phyloP scores from a whole-genome alignment of 768 basidiomycete species.

The Termitomyces sp. region DNA sequence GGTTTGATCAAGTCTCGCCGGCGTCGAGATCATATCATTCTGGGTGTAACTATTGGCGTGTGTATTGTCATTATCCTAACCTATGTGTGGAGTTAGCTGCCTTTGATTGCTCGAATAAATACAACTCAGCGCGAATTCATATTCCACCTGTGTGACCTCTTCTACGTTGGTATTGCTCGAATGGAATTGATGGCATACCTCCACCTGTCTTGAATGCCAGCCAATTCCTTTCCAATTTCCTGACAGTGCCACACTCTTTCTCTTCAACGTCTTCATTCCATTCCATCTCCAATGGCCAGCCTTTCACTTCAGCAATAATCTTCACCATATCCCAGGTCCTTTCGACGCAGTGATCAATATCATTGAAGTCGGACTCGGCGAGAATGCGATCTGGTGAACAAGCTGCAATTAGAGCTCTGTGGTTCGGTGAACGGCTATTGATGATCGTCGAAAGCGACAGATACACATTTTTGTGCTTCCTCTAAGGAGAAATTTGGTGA shows the following conservation, averaged over 20 bases:
- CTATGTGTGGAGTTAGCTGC: constrained; percentile 41
- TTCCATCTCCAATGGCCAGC: constrained; percentile 69
- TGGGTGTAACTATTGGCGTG: constrained; percentile 86
- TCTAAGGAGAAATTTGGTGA: constrained; percentile 38
- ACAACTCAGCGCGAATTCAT: too few relatives aligned
- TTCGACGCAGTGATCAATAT: constrained; percentile 53
- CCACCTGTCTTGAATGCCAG: constrained; percentile 39
- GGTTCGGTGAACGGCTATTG: constrained; percentile 68
- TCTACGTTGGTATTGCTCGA: background rate
- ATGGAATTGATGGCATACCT: background rate
- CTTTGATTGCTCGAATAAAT: background rate
- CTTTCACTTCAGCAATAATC: constrained; percentile 70
- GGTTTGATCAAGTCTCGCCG: constrained; percentile 92
- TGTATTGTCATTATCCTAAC: constrained; percentile 62
- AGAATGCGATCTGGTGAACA: constrained; percentile 70
- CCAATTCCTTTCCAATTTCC: constrained; percentile 74
- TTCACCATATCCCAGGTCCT: constrained; percentile 78
- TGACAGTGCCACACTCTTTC: constrained; percentile 61
- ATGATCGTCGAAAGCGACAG: constrained; percentile 87
- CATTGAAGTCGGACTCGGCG: constrained; percentile 83
- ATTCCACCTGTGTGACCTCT: background rate
- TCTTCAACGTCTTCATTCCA: constrained; percentile 44
- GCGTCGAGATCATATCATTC: constrained; percentile 84
- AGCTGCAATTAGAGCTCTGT: constrained; percentile 60
- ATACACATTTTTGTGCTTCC: constrained; percentile 72